Base-by-base conservation (phyloP, 2,329 filamentous ascomycete genomes). In the Cordyceps fumosorosea region DNA sequence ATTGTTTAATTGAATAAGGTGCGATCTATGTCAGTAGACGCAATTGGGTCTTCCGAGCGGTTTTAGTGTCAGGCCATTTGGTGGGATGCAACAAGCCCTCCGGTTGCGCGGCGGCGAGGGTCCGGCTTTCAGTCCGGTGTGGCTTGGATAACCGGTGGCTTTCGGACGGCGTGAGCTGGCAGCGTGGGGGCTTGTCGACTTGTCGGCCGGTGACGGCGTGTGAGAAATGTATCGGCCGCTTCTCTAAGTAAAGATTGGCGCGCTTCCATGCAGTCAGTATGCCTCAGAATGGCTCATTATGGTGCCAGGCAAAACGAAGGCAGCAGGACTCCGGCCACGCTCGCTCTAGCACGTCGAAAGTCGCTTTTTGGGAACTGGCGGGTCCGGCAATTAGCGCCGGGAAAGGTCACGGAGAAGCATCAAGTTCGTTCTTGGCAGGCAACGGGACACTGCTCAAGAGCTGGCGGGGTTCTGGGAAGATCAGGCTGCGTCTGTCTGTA, bases 341-440 rank as follows among this genome's bases (percentile, higher is more conserved):
- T 29, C 40, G 16, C 40, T 16, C 42, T 22, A 11, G 44, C 3
- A 20, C 1, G 10, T 12, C n/a, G 44, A n/a, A 7, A 20, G 20
- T 24, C 3, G 16, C 44, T 20, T 10, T 6, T 50, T 11, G 8
- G 22, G 29, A 20, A 26, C 45, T 20, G 37, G 44, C 45, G 55
- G 55, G 44, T 40, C 55, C 29, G 44, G 55, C 29, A 56, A 57
- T 57, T 48, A 58, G 56, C 56, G 56, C 22, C 32, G 56, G 56
- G 45, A 18, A 58, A 40, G 11, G 11, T 5, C 24, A n/a, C 14
- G 20, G 53, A 8, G n/a, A 18, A 18, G 22, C 52, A 29, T 26
- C 42, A 14, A 4, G 14, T 44, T 12, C 22, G 34, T 3, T 42
- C 10, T 5, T 18, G n/a, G 16, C n/a, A 18, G n/a, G 8, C 7